Evolutionary conservation across 345 rosid genomes (phyloP).

Genomic region (Mangifera indica): DNA sequence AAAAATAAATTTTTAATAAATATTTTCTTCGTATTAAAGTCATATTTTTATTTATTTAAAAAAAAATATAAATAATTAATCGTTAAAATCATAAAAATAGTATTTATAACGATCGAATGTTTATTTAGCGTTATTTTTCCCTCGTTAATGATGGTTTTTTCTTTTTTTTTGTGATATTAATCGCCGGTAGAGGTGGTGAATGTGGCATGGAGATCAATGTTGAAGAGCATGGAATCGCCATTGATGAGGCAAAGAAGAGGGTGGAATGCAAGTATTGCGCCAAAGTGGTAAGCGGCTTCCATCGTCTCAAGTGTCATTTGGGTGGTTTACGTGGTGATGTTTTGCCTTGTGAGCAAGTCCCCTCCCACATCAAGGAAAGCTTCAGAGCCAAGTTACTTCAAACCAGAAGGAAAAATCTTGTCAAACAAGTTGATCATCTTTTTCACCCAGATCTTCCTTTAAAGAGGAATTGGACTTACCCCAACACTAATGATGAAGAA

Average conservation of each 20-base stretch:
- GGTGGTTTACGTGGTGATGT: slow-evolving; percentile 46
- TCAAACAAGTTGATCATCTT: slow-evolving; percentile 19
- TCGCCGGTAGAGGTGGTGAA: no score
- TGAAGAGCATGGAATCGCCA: slow-evolving; percentile 38
- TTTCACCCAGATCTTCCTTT: slow-evolving; percentile 23
- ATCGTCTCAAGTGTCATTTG: slow-evolving; percentile 49
- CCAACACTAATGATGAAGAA: neutral
- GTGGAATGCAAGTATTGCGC: slow-evolving; percentile 54
- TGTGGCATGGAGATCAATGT: slow-evolving; percentile 14
- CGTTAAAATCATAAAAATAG: no score
- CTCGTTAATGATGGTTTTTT: no score
- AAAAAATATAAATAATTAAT: no score
- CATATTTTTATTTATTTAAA: no score
- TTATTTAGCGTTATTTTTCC: no score
- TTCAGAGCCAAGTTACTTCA: slow-evolving; percentile 23
- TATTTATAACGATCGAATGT: no score
- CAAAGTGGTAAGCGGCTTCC: slow-evolving; percentile 29
- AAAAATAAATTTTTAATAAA: no score
- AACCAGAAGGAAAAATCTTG: neutral
- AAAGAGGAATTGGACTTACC: slow-evolving; percentile 21
- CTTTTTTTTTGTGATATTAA: no score
- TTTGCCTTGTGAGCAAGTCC: slow-evolving; percentile 40
- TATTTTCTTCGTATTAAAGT: no score
- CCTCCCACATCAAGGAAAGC: slow-evolving; percentile 30
- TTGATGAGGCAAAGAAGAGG: slow-evolving; percentile 24